Percentiles rank a stretch among this genome's conserved stretches.
phyloP scores from a whole-genome alignment of 2,329 filamentous ascomycete species.

The Mycocentrospora acerina region DNA sequence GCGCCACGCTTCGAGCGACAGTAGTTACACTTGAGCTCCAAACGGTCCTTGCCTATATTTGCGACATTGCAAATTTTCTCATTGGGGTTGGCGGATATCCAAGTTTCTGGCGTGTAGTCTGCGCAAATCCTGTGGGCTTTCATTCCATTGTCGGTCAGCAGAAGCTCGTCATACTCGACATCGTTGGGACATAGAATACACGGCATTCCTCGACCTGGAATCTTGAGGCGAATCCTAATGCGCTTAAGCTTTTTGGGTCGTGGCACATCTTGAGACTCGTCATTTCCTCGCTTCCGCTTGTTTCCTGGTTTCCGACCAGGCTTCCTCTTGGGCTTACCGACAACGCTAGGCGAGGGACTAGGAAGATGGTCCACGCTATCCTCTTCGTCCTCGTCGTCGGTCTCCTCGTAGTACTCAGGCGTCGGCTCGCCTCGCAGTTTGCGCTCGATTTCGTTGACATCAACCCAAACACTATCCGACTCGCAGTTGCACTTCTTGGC shows the following conservation, averaged over 20 bases:
- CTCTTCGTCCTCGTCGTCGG: constrained; percentile 65
- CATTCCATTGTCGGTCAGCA: constrained; percentile 84
- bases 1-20: constrained; percentile 94
- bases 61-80: constrained; percentile 77
- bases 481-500: constrained; percentile 98
- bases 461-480: constrained; percentile 97
- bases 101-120: constrained; percentile 88
- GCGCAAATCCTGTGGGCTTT: constrained; percentile 88
- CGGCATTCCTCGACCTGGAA: constrained; percentile 72
- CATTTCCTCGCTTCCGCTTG: constrained; percentile 49
- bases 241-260: constrained; percentile 70
- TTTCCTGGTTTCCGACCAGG: constrained; percentile 71
- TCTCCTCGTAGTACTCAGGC: constrained; percentile 79
- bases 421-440: constrained; percentile 83
- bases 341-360: constrained; percentile 75
- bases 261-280: constrained; percentile 47
- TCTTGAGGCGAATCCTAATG: constrained; percentile 71
- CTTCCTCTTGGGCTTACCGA: constrained; percentile 69
- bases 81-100: constrained; percentile 68
- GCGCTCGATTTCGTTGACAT: constrained; percentile 92
- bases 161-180: constrained; percentile 75
- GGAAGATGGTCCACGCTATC: constrained; percentile 64
- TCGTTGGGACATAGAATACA: constrained; percentile 94
- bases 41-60: constrained; percentile 80
- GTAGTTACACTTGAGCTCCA: constrained; percentile 92